Evolutionary conservation across 768 basidiomycete genomes (phyloP), one percentile per base, ranked within the genome.

Genomic region (Calvatia gigantea): DNA sequence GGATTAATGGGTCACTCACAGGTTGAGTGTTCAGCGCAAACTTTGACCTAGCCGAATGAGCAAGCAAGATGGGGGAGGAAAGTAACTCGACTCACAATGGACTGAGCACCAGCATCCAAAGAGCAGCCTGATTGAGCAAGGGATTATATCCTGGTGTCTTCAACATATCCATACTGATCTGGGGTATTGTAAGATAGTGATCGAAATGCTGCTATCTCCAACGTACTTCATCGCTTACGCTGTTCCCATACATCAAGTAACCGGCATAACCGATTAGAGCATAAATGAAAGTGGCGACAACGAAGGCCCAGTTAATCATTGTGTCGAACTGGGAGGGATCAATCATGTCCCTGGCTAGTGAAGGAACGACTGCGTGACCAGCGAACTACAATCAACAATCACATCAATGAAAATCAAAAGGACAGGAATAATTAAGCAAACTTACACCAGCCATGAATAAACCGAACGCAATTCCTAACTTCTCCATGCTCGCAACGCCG

Each of bases 361-460:
- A 91, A 17, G 95, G 95, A 46, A 98, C 88, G 27, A 95, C 88
- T 12, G 92, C 87, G 66, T 98, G 96, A 1, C 94, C 94, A 2
- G 92, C 85, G 63, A 96, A 95, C 84, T 93, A 61, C 32, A 25
- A 1, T 27, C 8, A 25, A 23, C 41, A 42, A 17, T 31, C 44
- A n/a, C 23, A 23, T 50, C 54, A 58, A 15, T 7, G 29, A 48
- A 25, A 46, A 32, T 39, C 37, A 14, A 9, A 25, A 38, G n/a
- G 15, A 8, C 8, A 47, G 46, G 4, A 21, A 19, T 44, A 25
- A 23, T 23, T 25, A 31, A 21, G 43, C 21, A 21, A 46, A 65
- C 82, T 65, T 65, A 93, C 91, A 14, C 94, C 93, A 6, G 91
- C 90, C 85, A 98, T 93, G 64, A 98, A 85, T 58, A 98, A 74